Conservation (phyloP, 495 filamentous ascomycete species). For the Oidiodendron maius region DNA sequence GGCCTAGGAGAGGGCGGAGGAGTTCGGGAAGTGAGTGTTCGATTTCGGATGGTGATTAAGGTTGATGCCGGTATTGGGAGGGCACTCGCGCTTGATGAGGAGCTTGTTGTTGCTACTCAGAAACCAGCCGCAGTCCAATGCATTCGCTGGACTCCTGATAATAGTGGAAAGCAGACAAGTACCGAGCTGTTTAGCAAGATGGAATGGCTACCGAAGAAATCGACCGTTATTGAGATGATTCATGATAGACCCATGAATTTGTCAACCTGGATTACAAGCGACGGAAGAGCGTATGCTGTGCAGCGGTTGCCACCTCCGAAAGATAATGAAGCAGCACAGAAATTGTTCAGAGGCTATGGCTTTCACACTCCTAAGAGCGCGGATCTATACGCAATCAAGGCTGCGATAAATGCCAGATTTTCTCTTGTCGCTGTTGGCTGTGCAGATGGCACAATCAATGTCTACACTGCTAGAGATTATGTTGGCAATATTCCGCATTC, state of each 20-base stretch:
- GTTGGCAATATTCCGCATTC: slow-evolving; percentile 89
- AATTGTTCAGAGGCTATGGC: slow-evolving; percentile 82
- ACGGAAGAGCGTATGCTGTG: slow-evolving; percentile 87
- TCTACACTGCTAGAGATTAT: slow-evolving; percentile 91
- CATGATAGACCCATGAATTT: slow-evolving; percentile 97
- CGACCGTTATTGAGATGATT: slow-evolving; percentile 77
- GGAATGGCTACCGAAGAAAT: slow-evolving; percentile 73
- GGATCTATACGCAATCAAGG: slow-evolving; percentile 58
- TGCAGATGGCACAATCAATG: slow-evolving; percentile 67
- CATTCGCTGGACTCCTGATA: slow-evolving; percentile 88
- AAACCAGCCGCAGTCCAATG: slow-evolving; percentile 94
- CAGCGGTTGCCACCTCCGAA: slow-evolving; percentile 51
- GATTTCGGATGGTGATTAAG: slow-evolving; percentile 96
- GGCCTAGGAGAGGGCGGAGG: slow-evolving; percentile 71
- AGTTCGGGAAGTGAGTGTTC: slow-evolving; percentile 77
- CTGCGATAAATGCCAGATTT: slow-evolving; percentile 88
- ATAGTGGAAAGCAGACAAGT: slow-evolving; percentile 73
- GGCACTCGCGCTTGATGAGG: slow-evolving; percentile 86
- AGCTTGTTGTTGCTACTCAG: slow-evolving; percentile 86
- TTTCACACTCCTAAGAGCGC: slow-evolving; percentile 69
- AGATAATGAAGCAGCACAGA: slow-evolving; percentile 40
- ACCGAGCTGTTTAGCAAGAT: slow-evolving; percentile 88
- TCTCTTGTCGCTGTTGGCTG: slow-evolving; percentile 89
- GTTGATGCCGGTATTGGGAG: slow-evolving; percentile 90
- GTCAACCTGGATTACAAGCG: slow-evolving; percentile 85